Percentiles rank a stretch among this genome's conserved stretches.
These are phyloP conservation scores for Hemileia vastatrix DNA, from an alignment of 1,284 basidiomycete species.

Conservation along the genomic window DNA sequence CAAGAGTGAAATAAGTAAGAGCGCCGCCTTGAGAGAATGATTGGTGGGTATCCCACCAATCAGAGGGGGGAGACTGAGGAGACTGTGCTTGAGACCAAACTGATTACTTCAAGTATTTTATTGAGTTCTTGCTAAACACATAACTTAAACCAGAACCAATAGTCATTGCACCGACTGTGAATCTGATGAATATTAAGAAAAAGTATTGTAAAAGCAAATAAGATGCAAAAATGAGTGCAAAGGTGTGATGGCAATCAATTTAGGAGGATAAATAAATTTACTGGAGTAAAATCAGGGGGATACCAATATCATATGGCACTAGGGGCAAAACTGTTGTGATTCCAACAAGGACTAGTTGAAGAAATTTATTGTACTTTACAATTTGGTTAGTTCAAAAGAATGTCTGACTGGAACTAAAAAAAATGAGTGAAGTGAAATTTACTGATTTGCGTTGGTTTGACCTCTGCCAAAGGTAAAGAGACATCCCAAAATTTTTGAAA, in stretches of 20 bases:
- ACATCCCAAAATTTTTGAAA: conserved; percentile 87
- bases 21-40: too few species aligned
- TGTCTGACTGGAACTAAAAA: background rate
- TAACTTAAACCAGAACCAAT: conserved; percentile 87
- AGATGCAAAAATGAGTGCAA: too few species aligned
- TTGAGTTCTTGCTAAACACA: conserved; percentile 61
- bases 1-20: background rate
- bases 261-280: too few species aligned
- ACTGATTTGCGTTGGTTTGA: conserved; percentile 77
- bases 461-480: conserved; percentile 83
- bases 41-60: too few species aligned
- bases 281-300: conserved; percentile 57
- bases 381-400: conserved; percentile 20
- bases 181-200: conserved; percentile 51
- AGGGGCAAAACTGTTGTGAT: conserved; percentile 73
- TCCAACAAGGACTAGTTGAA: conserved; percentile 85
- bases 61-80: conserved; percentile 39
- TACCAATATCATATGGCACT: conserved; percentile 55
- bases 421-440: conserved; percentile 52
- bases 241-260: too few species aligned
- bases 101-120: conserved; percentile 46
- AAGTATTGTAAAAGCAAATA: conserved; percentile 8
- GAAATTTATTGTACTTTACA: conserved; percentile 71
- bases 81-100: too few species aligned
- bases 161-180: conserved; percentile 75